Evolutionary conservation across 1,139 yeast genomes (phyloP).

Genomic region (Hyphopichia fennica): DNA sequence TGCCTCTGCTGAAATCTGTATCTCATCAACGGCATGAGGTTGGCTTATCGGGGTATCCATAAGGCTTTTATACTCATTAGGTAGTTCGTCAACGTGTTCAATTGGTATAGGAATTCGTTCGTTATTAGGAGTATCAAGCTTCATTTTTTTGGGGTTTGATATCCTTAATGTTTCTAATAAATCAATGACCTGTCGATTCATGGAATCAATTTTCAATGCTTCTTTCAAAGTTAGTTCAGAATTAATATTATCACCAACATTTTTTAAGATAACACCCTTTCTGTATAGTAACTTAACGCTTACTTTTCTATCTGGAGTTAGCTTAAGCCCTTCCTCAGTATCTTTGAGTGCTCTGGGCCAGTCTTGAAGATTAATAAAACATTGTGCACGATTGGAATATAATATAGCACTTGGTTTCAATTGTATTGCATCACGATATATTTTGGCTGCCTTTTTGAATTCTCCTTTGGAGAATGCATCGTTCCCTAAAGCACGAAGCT

Average conservation of each 20-base stretch:
- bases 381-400: conserved; percentile 79
- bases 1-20: conserved; percentile 3
- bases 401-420: conserved; percentile 64
- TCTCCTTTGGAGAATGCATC: conserved; percentile 57
- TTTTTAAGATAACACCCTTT: conserved; percentile 47
- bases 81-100: conserved; percentile 46
- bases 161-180: conserved; percentile 15
- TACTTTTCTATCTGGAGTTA: conserved; percentile 31
- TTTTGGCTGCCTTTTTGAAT: conserved; percentile 55
- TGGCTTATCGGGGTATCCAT: background rate
- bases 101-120: conserved; percentile 32
- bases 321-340: conserved; percentile 55
- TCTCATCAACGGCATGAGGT: too few relatives aligned
- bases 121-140: conserved; percentile 8
- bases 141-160: conserved; percentile 12
- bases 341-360: conserved; percentile 61
- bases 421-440: conserved; percentile 66
- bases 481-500: conserved; percentile 60
- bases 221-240: conserved; percentile 37
- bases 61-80: conserved; percentile 29
- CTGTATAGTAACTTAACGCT: conserved; percentile 59
- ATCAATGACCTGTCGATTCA: conserved; percentile 35
- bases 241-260: conserved; percentile 25
- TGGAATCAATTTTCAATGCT: conserved; percentile 49
- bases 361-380: conserved; percentile 56